Conservation (phyloP, 208 protist genomes). For the Ichthyophonus hoferi region DNA sequence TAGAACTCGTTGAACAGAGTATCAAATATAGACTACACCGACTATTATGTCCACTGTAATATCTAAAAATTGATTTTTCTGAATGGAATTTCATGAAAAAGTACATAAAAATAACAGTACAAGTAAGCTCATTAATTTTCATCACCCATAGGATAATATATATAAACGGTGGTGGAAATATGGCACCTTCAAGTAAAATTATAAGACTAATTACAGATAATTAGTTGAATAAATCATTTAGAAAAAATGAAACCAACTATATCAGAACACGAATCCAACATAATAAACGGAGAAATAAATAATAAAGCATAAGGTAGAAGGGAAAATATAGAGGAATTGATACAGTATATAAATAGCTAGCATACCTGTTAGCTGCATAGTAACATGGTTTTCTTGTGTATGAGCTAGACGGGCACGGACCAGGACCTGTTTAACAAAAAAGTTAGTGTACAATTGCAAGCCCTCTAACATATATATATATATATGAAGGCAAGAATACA, state of each 20-base stretch:
- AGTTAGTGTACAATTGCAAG: not conserved
- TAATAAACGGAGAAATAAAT: no score
- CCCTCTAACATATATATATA: not conserved
- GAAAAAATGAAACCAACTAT: not conserved
- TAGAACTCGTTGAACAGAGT: no score
- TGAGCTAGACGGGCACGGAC: conserved; percentile 12
- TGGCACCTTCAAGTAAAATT: not conserved
- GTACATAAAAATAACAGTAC: no score
- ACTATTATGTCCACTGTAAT: no score
- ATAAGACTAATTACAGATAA: not conserved
- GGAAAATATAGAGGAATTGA: not conserved
- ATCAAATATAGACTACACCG: no score
- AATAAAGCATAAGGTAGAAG: not conserved
- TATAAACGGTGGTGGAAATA: no score
- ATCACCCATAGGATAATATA: no score
- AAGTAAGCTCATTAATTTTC: no score
- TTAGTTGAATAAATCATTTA: not conserved
- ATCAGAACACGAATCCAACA: no score
- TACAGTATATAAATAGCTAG: not conserved
- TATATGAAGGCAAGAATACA: no score
- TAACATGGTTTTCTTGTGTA: not conserved
- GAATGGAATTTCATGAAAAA: no score
- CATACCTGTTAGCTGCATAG: conserved; percentile 27
- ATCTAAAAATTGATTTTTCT: no score
- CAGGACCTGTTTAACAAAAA: not conserved